A percentile compares a stretch with the other conserved stretches of the same genome.
These are phyloP conservation scores for Tieghemostelium lacteum DNA, from an alignment of 78 protist species.

Conservation along the genomic window DNA sequence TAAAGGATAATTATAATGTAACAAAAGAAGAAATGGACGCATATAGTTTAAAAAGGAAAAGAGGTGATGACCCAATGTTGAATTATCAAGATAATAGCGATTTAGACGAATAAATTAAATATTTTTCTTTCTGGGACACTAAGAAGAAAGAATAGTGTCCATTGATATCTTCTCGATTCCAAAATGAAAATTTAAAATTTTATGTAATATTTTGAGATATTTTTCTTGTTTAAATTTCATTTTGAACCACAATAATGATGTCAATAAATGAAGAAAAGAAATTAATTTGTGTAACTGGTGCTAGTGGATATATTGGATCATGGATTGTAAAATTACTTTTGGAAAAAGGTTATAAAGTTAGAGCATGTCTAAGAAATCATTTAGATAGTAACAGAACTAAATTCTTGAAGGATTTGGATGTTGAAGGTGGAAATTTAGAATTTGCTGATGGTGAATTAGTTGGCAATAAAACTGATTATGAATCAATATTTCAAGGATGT, in stretches of 20 bases:
- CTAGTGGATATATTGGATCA: constrained; percentile 1
- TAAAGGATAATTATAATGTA: constrained; percentile 6
- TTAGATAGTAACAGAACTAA: neutral
- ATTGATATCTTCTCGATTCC: no score
- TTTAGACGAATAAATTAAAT: neutral
- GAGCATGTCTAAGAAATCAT: constrained; percentile 11
- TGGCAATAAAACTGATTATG: constrained; percentile 6
- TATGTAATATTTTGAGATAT: no score
- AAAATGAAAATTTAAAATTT: no score
- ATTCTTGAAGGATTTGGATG: neutral
- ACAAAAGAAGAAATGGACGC: constrained; percentile 91
- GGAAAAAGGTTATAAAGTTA: neutral
- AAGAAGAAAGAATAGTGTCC: no score
- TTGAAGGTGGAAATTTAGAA: neutral
- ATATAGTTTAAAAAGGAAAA: constrained; percentile 35
- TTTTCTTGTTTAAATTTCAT: no score
- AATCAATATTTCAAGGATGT: neutral
- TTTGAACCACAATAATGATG: no score
- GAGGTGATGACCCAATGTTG: constrained; percentile 89
- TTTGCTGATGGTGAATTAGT: constrained; percentile 9
- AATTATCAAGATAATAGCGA: constrained; percentile 29
- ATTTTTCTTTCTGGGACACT: no score
- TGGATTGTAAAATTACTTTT: neutral
- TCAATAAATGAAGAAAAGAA: neutral
- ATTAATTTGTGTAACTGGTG: constrained; percentile 1